Conservation (phyloP, 495 filamentous ascomycete genomes). For the Penicillium atrosanguineum region DNA sequence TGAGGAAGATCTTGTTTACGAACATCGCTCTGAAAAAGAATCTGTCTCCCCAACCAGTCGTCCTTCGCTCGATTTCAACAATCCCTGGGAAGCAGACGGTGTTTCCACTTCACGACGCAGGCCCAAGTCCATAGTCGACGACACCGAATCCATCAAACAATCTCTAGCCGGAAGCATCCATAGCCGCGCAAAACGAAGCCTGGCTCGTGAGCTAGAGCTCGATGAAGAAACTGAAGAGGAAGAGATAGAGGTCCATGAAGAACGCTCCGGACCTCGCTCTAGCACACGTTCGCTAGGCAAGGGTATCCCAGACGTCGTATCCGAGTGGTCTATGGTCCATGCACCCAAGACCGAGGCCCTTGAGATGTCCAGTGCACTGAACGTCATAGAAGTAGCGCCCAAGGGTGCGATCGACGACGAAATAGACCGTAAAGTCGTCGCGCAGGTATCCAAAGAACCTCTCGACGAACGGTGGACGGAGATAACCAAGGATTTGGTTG, state of each 20-base stretch:
- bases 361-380: slow-evolving; percentile 23
- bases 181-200: neutral
- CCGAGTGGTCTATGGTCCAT: slow-evolving; percentile 25
- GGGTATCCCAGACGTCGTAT: neutral
- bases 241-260: slow-evolving; percentile 33
- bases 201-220: slow-evolving; percentile 1
- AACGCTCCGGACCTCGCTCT: slow-evolving; percentile 2
- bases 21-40: slow-evolving; percentile 11
- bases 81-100: slow-evolving; percentile 14
- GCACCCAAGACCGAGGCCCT: slow-evolving; percentile 14
- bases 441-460: slow-evolving; percentile 39
- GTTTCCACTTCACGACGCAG: neutral
- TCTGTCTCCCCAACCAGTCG: slow-evolving; percentile 20
- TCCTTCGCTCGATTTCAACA: slow-evolving; percentile 12
- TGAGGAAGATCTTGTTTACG: slow-evolving; percentile 20
- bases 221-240: slow-evolving; percentile 3
- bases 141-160: slow-evolving; percentile 1
- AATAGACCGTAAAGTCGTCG: slow-evolving; percentile 33
- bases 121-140: slow-evolving; percentile 1
- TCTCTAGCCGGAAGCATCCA: neutral
- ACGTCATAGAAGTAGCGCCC: slow-evolving; percentile 23
- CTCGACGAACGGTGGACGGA: slow-evolving; percentile 88
- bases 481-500: slow-evolving; percentile 90
- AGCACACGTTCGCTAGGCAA: neutral
- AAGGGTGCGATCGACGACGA: slow-evolving; percentile 19